phyloP scores from a whole-genome alignment of 345 rosid species.

The Crucihimalaya himalaica region DNA sequence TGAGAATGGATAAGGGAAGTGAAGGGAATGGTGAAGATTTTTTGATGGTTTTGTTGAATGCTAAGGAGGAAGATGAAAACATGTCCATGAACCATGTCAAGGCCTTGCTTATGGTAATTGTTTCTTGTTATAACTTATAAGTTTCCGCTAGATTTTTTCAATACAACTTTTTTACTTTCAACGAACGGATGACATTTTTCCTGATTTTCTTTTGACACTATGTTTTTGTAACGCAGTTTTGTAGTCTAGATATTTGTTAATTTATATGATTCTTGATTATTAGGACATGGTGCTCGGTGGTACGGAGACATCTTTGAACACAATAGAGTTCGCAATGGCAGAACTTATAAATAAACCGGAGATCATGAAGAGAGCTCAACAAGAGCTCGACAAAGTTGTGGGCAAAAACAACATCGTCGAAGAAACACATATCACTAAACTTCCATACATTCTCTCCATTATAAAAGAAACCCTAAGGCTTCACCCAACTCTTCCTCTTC shows the following conservation, averaged over 20 bases:
- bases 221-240: too few species aligned
- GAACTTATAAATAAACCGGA: background rate
- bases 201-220: too few species aligned
- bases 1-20: background rate
- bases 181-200: too few species aligned
- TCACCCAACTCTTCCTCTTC: slow-evolving; percentile 4
- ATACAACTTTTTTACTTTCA: too few species aligned
- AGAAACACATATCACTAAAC: slow-evolving; percentile 7
- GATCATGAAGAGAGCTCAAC: slow-evolving; percentile 19
- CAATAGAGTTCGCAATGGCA: background rate
- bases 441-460: slow-evolving; percentile 18
- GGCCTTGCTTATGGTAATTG: background rate
- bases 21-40: background rate
- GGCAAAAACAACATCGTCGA: slow-evolving; percentile 10
- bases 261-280: background rate
- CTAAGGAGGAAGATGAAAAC: background rate
- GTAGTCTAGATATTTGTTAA: too few species aligned
- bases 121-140: too few species aligned
- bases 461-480: slow-evolving; percentile 27
- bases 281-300: background rate
- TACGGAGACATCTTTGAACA: background rate
- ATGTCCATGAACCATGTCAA: background rate
- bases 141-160: too few species aligned
- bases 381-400: slow-evolving; percentile 20
- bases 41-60: background rate